A percentile compares a stretch with the other conserved stretches of the same genome.
phyloP scores from a whole-genome alignment of 73 alveolate genomes.

The Uronychia setigera region DNA sequence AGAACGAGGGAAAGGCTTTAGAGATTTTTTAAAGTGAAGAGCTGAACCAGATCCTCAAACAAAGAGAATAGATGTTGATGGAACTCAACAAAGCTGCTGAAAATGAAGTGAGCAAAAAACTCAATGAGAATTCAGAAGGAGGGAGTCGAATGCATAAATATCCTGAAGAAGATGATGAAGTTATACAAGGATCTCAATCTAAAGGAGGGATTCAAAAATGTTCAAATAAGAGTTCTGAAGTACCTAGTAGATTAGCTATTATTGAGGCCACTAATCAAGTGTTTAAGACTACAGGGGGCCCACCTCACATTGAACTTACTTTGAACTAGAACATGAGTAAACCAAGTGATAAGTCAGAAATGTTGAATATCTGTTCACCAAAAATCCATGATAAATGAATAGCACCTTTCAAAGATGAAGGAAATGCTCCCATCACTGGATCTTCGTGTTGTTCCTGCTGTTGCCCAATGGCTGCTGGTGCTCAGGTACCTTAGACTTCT shows the following conservation, averaged over 20 bases:
- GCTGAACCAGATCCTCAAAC: background rate
- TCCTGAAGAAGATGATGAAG: background rate
- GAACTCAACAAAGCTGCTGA: background rate
- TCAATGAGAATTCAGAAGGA: background rate
- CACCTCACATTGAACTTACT: no score
- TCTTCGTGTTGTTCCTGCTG: background rate
- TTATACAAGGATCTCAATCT: background rate
- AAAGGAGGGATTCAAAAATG: background rate
- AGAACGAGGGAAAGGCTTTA: background rate
- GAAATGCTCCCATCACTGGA: background rate
- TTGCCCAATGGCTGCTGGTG: conserved; percentile 1
- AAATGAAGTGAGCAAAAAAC: background rate
- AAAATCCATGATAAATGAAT: background rate
- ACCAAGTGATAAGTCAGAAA: no score
- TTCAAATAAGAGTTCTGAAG: background rate
- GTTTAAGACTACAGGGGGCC: no score
- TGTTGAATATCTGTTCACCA: background rate
- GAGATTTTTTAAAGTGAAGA: background rate
- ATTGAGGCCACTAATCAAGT: background rate
- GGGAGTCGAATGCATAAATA: no score
- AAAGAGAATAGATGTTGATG: background rate
- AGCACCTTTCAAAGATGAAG: background rate
- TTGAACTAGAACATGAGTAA: no score
- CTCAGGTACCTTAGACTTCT: no score
- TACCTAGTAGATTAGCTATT: background rate